Conservation (phyloP, 2,329 filamentous ascomycete species). For the Colletotrichum sp. region DNA sequence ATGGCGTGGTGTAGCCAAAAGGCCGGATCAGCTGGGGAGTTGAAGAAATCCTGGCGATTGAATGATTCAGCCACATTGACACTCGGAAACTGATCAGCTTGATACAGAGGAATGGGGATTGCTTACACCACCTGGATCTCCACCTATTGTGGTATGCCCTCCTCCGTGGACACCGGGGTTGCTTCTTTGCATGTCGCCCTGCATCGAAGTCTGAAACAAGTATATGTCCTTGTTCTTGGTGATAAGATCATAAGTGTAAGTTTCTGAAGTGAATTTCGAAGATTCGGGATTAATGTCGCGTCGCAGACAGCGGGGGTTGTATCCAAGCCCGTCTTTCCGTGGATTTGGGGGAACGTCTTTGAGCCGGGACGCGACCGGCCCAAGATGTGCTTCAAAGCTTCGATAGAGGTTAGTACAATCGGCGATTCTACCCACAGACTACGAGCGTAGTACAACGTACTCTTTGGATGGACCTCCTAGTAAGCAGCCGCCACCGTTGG, state of each 20-base stretch:
- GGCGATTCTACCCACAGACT: accelerated
- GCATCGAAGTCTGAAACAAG: slow-evolving; percentile 39
- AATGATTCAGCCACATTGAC: not conserved
- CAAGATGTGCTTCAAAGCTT: slow-evolving; percentile 39
- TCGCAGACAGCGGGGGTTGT: slow-evolving; percentile 50
- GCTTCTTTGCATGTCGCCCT: slow-evolving; percentile 28
- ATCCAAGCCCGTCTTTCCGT: slow-evolving; percentile 36
- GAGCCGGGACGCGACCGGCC: slow-evolving; percentile 31
- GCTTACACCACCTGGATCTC: slow-evolving; percentile 32
- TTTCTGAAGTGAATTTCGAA: slow-evolving; percentile 15
- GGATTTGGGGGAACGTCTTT: slow-evolving; percentile 34
- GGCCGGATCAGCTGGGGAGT: slow-evolving; percentile 31
- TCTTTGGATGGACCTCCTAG: slow-evolving; percentile 55
- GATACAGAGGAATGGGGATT: not conserved
- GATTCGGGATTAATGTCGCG: slow-evolving; percentile 43
- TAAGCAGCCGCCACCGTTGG: slow-evolving; percentile 62
- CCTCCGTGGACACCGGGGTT: slow-evolving; percentile 37
- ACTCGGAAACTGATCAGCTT: accelerated
- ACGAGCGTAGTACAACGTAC: slow-evolving; percentile 20
- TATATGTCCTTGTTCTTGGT: slow-evolving; percentile 31
- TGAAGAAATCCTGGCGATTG: slow-evolving; percentile 27
- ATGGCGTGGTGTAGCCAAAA: slow-evolving; percentile 30
- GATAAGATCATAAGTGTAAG: slow-evolving; percentile 29
- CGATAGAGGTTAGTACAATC: slow-evolving; percentile 33
- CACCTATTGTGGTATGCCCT: slow-evolving; percentile 43